Evolutionary conservation across 2,329 filamentous ascomycete species (phyloP), one percentile per base, ranked within the genome.

Genomic region (Cordyceps militaris): DNA sequence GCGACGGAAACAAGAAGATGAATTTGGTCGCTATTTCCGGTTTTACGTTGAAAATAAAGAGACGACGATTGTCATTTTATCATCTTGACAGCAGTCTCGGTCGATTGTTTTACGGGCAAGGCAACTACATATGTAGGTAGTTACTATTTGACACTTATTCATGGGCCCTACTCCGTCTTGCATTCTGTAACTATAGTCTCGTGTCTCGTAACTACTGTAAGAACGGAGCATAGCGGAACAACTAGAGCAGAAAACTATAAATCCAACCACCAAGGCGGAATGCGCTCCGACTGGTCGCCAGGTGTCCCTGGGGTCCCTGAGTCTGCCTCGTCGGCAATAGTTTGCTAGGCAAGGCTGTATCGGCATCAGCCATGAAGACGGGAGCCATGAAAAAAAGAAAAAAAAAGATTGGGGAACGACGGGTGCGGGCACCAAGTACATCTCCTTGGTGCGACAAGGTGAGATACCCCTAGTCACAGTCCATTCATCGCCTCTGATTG

Each of bases 271-370:
- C 1, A 50, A 7, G 3, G 34, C 48, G 34, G 48, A 51, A 51
- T 19, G n/a, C 48, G 14, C 24, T 30, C 50, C 50, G 26, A 30
- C 24, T 32, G 49, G 49, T 30, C 30, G 16, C 9, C 16, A 24
- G 10, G 26, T 13, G 40, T 21, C 26, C n/a, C 16, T 36, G 10
- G 26, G 10, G 40, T 21, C 26, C n/a, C 23, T 14, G 36, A 56
- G 54, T 56, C 54, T 56, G 54, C 54, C 54, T 56, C 43, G 54
- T 19, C 44, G 19, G 44, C 28, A 23, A 21, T 48, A n/a, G 8
- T 5, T 19, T 19, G 5, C 24, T 23, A 42, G 44, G 13, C 54
- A 49, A 56, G 43, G 32, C 44, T 48, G 32, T 11, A 44, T 46
- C 52, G 16, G 14, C 19, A 11, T 36, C 14, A 14, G 14, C 16